A percentile compares a stretch with the other conserved stretches of the same genome.
phyloP scores from a whole-genome alignment of 1,284 basidiomycete genomes.

The Apiotrichum sp. region DNA sequence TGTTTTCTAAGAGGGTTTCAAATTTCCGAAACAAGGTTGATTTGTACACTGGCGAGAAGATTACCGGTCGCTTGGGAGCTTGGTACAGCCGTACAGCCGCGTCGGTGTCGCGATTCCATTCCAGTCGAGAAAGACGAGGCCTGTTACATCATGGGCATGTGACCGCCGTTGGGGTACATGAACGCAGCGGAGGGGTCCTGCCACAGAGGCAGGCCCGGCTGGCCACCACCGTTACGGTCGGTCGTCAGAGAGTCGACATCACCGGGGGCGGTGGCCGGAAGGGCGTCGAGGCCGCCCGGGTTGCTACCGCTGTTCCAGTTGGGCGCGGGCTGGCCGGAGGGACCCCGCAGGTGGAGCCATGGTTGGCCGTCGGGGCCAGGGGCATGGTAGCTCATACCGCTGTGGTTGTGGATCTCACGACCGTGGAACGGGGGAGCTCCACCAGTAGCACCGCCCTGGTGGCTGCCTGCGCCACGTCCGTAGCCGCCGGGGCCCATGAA shows the following conservation, averaged over 20 bases:
- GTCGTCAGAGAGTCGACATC: slow-evolving; percentile 15
- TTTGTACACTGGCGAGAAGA: slow-evolving; percentile 16
- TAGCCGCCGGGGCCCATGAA: slow-evolving; percentile 33
- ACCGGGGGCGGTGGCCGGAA: slow-evolving; percentile 19
- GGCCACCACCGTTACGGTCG: slow-evolving; percentile 14
- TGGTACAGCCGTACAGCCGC: slow-evolving; percentile 11
- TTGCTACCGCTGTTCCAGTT: slow-evolving; percentile 26
- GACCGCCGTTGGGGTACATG: slow-evolving; percentile 22
- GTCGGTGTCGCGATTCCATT: slow-evolving; percentile 8
- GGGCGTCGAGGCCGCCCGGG: slow-evolving; percentile 16
- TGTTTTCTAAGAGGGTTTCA: background rate
- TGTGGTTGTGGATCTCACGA: slow-evolving; percentile 32
- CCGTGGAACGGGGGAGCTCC: slow-evolving; percentile 16
- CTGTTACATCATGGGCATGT: slow-evolving; percentile 20
- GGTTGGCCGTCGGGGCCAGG: slow-evolving; percentile 44
- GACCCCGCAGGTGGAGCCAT: slow-evolving; percentile 43
- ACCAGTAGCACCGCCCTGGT: slow-evolving; percentile 12
- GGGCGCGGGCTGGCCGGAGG: slow-evolving; percentile 33
- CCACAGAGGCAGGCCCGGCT: slow-evolving; percentile 18
- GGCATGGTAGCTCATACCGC: slow-evolving; percentile 42
- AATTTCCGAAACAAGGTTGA: slow-evolving; percentile 13
- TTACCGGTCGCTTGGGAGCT: slow-evolving; percentile 2
- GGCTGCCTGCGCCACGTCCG: slow-evolving; percentile 14
- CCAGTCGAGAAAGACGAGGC: background rate
- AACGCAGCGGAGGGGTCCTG: slow-evolving; percentile 18